Evolutionary conservation across 345 rosid species (phyloP).

Genomic region (Lumnitzera racemosa): DNA sequence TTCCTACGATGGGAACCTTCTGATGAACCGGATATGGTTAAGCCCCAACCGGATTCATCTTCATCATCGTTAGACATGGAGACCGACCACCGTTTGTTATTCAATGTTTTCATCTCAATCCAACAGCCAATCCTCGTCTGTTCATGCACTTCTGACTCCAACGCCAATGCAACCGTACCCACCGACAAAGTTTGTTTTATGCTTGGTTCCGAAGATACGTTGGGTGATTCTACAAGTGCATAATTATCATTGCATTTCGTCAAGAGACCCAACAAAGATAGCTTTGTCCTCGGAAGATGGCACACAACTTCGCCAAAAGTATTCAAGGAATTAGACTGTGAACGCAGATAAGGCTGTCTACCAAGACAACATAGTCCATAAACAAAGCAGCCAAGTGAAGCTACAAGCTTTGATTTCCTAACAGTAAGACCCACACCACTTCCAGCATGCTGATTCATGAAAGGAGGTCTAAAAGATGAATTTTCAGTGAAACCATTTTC

Average conservation of each 20-base stretch:
- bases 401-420: slow-evolving; percentile 51
- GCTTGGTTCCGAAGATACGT: slow-evolving; percentile 14
- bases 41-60: slow-evolving; percentile 77
- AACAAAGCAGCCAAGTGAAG: slow-evolving; percentile 61
- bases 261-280: slow-evolving; percentile 52
- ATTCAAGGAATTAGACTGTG: slow-evolving; percentile 26
- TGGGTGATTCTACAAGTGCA: slow-evolving; percentile 17
- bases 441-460: slow-evolving; percentile 50
- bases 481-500: slow-evolving; percentile 50
- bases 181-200: slow-evolving; percentile 14
- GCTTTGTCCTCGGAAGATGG: slow-evolving; percentile 41
- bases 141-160: slow-evolving; percentile 62
- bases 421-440: slow-evolving; percentile 50
- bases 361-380: slow-evolving; percentile 21
- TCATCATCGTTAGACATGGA: slow-evolving; percentile 48
- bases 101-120: slow-evolving; percentile 58
- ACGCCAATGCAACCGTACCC: slow-evolving; percentile 47
- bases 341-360: too few species aligned
- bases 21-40: slow-evolving; percentile 43
- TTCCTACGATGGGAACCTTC: slow-evolving; percentile 33
- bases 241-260: slow-evolving; percentile 17
- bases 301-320: slow-evolving; percentile 68
- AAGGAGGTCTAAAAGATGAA: slow-evolving; percentile 61
- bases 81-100: slow-evolving; percentile 48
- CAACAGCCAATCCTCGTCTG: slow-evolving; percentile 54